These are phyloP conservation scores for Alloascoidea africana DNA, from an alignment of 805 yeast genomes.

Conservation along the genomic window DNA sequence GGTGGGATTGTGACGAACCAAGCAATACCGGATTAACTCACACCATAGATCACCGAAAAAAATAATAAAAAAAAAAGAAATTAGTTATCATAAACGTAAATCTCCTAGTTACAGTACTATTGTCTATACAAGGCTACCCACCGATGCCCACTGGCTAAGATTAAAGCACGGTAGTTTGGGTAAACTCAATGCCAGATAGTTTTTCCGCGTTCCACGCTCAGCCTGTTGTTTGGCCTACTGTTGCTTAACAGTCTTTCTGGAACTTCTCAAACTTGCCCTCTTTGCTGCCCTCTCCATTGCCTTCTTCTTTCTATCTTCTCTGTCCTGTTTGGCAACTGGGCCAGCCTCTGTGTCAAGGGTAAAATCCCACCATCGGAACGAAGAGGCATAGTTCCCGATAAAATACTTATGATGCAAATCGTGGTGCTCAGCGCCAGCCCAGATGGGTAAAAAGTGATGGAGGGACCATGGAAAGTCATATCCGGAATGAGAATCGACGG, in stretches of 20 bases:
- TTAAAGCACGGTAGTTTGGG: no score
- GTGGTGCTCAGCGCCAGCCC: constrained; percentile 99
- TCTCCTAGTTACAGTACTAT: no score
- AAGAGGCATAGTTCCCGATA: constrained; percentile 88
- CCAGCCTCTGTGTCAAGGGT: constrained; percentile 80
- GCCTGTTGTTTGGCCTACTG: no score
- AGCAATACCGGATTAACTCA: no score
- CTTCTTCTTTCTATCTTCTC: constrained; percentile 29
- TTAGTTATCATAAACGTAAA: no score
- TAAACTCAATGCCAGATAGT: no score
- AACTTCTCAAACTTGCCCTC: background rate
- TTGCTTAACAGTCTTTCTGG: background rate
- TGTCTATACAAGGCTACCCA: no score
- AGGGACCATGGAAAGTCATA: constrained; percentile 96
- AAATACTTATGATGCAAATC: constrained; percentile 95
- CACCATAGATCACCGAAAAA: no score
- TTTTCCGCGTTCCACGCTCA: no score
- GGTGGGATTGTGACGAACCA: no score
- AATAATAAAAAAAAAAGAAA: no score
- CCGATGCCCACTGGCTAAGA: no score
- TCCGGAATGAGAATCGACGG: constrained; percentile 95
- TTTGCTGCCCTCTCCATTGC: constrained; percentile 1
- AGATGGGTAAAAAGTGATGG: constrained; percentile 82
- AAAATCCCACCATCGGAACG: constrained; percentile 95
- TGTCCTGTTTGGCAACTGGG: constrained; percentile 55